These are phyloP conservation scores for Clonostachys rosea DNA, from an alignment of 2,329 filamentous ascomycete species.

Conservation along the genomic window DNA sequence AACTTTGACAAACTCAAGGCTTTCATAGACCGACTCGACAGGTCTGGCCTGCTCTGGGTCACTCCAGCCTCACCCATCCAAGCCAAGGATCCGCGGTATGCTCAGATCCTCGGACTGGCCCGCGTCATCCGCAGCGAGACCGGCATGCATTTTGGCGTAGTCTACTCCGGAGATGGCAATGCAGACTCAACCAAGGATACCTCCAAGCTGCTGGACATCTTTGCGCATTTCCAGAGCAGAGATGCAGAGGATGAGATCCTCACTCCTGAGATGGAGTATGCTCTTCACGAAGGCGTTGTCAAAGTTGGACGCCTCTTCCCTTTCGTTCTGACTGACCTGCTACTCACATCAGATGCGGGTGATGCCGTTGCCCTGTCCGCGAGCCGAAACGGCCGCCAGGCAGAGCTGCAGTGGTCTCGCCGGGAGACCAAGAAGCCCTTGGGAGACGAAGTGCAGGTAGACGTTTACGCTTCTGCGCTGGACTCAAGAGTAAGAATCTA, in stretches of 20 bases:
- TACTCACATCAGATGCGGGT: not conserved
- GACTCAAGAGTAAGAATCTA: not conserved
- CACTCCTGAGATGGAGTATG: not conserved
- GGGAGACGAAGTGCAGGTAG: not conserved
- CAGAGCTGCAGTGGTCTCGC: not conserved
- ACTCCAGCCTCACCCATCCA: not conserved
- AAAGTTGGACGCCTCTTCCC: not conserved
- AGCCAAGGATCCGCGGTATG: slow-evolving; percentile 1
- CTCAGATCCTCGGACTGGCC: not conserved
- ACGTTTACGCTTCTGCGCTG: not conserved
- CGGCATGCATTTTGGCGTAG: not conserved
- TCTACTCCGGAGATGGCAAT: not conserved
- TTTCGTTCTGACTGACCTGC: not conserved
- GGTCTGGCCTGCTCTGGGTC: not conserved
- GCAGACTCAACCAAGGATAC: not conserved
- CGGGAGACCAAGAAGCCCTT: not conserved
- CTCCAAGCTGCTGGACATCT: not conserved
- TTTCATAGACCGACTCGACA: not conserved
- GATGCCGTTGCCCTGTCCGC: not conserved
- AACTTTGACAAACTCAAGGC: not conserved
- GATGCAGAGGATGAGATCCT: not conserved
- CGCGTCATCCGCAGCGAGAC: not conserved
- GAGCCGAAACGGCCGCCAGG: not conserved
- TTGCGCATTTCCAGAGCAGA: not conserved
- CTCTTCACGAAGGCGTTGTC: not conserved